These are phyloP conservation scores for Colletotrichum endophyticum DNA, from an alignment of 2,329 filamentous ascomycete genomes.

Conservation along the genomic window DNA sequence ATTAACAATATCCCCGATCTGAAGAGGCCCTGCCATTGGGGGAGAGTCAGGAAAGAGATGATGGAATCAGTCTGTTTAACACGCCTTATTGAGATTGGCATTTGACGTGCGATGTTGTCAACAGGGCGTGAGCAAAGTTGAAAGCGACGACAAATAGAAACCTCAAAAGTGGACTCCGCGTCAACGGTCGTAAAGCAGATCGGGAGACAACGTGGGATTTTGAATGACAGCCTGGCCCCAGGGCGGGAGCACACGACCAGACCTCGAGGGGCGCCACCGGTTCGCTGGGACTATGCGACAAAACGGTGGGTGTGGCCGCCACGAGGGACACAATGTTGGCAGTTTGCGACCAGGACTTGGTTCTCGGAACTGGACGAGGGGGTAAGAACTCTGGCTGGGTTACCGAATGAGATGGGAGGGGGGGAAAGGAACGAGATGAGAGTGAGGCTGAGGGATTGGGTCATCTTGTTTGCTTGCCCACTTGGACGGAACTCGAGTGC, in stretches of 20 bases:
- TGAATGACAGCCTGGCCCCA: background rate
- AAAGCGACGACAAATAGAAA: conserved; percentile 2
- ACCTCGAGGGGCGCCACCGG: background rate
- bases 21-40: conserved; percentile 22
- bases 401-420: background rate
- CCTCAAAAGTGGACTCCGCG: conserved; percentile 1
- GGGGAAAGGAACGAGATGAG: background rate
- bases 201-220: background rate
- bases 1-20: conserved; percentile 35
- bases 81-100: conserved; percentile 1
- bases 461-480: background rate
- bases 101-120: background rate
- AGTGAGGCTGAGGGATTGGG: background rate
- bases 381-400: background rate
- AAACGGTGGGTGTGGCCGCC: background rate
- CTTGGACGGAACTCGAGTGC: background rate
- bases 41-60: background rate
- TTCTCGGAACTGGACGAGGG: background rate
- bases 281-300: background rate
- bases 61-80: background rate
- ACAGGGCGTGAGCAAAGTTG: background rate
- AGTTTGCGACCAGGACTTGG: background rate
- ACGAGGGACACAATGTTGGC: background rate
- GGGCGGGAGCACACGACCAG: background rate
- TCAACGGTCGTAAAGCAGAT: background rate